phyloP scores from a whole-genome alignment of 2,329 filamentous ascomycete species.

The Aureobasidium subglaciale region DNA sequence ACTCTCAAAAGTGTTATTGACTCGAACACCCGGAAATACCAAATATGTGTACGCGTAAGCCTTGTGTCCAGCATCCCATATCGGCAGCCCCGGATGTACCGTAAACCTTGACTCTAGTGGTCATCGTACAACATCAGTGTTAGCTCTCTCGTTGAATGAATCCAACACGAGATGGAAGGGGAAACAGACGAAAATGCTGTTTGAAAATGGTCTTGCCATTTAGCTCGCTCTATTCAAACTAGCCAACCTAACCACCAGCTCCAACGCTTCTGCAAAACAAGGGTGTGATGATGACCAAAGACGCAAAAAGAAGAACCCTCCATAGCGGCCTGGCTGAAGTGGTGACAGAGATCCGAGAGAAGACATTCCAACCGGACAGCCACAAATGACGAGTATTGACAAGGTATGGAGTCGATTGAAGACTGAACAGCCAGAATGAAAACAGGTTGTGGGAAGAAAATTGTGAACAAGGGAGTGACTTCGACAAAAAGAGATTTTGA shows the following conservation, averaged over 20 bases:
- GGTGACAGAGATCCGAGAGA: neutral
- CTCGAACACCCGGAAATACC: too few relatives aligned
- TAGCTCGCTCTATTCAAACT: constrained; percentile 4
- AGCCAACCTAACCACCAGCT: constrained; percentile 10
- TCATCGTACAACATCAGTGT: too few relatives aligned
- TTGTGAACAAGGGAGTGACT: constrained; percentile 1
- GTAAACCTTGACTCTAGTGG: too few relatives aligned
- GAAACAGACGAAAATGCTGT: too few relatives aligned
- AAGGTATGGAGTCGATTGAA: neutral
- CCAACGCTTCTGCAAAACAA: constrained; percentile 7
- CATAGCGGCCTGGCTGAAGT: neutral
- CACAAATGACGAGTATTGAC: neutral
- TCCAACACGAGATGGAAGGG: too few relatives aligned
- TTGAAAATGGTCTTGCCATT: neutral
- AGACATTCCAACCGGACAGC: neutral
- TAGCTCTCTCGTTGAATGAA: too few relatives aligned
- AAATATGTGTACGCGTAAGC: too few relatives aligned
- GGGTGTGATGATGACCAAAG: neutral
- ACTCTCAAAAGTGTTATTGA: too few relatives aligned
- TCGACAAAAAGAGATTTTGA: neutral
- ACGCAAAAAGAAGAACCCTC: neutral
- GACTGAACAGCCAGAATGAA: too few relatives aligned
- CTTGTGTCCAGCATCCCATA: too few relatives aligned
- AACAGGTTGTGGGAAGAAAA: neutral
- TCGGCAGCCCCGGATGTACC: too few relatives aligned